Evolutionary conservation across 208 protist genomes (phyloP).

Genomic region (Acanthamoeba divionensis): DNA sequence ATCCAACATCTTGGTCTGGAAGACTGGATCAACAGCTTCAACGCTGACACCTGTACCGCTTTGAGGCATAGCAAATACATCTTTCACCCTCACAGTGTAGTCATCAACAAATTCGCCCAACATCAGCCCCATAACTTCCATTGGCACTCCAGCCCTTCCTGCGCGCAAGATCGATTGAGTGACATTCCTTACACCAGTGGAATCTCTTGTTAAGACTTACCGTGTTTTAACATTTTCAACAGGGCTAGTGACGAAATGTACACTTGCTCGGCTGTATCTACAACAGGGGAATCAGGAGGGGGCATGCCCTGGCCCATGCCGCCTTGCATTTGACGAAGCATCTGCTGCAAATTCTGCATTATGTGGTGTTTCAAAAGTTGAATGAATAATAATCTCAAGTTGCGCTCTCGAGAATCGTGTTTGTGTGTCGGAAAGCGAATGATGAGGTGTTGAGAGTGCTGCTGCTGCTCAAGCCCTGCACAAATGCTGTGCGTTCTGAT

Average conservation of each 20-base stretch:
- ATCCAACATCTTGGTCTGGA: slow-evolving; percentile 99
- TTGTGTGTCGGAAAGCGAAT: too few relatives aligned
- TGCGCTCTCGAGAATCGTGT: too few relatives aligned
- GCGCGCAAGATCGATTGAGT: background rate
- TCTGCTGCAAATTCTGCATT: slow-evolving; percentile 57
- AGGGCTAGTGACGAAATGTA: slow-evolving; percentile 99
- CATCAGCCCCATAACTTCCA: slow-evolving; percentile 99
- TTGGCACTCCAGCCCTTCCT: slow-evolving; percentile 96
- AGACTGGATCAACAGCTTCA: slow-evolving; percentile 99
- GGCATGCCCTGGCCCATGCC: slow-evolving; percentile 54
- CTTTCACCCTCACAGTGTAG: slow-evolving; percentile 98
- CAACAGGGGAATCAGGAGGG: slow-evolving; percentile 74
- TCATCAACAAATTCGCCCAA: slow-evolving; percentile 99
- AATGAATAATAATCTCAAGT: too few relatives aligned
- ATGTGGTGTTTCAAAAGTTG: background rate
- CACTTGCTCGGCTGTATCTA: slow-evolving; percentile 98
- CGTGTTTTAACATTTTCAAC: slow-evolving; percentile 99
- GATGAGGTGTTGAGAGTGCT: too few relatives aligned
- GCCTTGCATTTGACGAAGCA: slow-evolving; percentile 55
- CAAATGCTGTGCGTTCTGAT: too few relatives aligned
- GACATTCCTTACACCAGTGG: background rate
- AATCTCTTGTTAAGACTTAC: slow-evolving; percentile 58
- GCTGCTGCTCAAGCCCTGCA: too few relatives aligned
- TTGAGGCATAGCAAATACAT: slow-evolving; percentile 99
- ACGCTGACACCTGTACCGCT: slow-evolving; percentile 97